phyloP scores from a whole-genome alignment of 441 rosid genomes.

The Rhodomyrtus psidioides region DNA sequence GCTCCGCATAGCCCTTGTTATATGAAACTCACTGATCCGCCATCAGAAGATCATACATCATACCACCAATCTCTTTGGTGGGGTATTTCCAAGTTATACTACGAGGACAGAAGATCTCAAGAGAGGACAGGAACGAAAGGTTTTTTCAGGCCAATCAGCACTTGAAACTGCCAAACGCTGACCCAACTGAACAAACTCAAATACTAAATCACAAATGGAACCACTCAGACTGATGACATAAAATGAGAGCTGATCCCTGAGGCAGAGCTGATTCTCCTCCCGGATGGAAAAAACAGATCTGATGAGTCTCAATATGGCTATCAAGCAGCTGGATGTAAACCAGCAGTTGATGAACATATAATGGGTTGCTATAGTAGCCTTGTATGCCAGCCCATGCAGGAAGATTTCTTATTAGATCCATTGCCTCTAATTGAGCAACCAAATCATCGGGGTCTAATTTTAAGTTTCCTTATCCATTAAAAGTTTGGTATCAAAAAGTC shows the following conservation, averaged over 20 bases:
- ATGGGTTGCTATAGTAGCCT: not conserved
- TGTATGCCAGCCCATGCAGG: not conserved
- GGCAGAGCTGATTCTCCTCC: not conserved
- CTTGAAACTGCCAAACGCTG: not conserved
- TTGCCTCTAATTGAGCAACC: not conserved
- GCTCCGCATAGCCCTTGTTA: not conserved
- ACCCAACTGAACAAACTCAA: not conserved
- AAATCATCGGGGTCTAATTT: not conserved
- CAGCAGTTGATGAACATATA: not conserved
- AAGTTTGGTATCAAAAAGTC: not conserved
- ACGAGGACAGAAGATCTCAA: not conserved
- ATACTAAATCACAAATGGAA: not conserved
- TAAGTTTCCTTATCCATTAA: not conserved
- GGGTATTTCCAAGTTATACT: not conserved
- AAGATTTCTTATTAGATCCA: not conserved
- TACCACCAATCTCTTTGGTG: not conserved
- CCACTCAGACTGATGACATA: not conserved
- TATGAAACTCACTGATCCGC: not conserved
- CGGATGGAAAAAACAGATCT: not conserved
- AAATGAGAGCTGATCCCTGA: not conserved
- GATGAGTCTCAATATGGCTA: not conserved
- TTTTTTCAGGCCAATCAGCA: not conserved
- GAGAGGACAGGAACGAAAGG: not conserved
- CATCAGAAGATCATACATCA: not conserved
- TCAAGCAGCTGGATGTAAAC: not conserved